phyloP scores from a whole-genome alignment of 129 eudicot genomes.

The Sambucus nigra region DNA sequence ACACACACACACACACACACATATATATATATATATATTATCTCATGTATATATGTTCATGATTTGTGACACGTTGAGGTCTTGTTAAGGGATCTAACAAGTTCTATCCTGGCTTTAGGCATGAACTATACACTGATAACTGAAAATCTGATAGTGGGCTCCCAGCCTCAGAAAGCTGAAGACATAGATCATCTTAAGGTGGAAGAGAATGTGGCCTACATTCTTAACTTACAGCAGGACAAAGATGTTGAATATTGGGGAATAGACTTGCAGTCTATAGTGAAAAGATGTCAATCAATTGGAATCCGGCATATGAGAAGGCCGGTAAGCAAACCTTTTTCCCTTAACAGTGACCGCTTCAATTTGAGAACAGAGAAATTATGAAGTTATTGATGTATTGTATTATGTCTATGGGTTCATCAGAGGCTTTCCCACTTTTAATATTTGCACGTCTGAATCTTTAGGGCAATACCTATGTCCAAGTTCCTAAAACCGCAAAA shows the following conservation, averaged over 20 bases:
- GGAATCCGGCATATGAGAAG: conserved; percentile 84
- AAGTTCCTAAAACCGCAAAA: no score
- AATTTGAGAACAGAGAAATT: no score
- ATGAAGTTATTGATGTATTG: no score
- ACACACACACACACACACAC: no score
- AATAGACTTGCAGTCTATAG: conserved; percentile 53
- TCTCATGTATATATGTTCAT: no score
- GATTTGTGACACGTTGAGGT: background rate
- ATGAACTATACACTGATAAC: conserved; percentile 84
- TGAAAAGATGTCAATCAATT: conserved; percentile 46
- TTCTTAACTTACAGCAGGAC: conserved; percentile 94
- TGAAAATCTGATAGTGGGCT: conserved; percentile 76
- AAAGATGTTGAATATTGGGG: conserved; percentile 81
- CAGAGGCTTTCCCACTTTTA: no score
- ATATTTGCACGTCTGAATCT: no score
- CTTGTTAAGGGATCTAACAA: conserved; percentile 6
- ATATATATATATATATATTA: no score
- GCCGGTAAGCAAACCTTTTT: conserved; percentile 60
- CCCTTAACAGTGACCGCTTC: background rate
- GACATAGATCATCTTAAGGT: conserved; percentile 80
- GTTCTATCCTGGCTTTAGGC: conserved; percentile 34
- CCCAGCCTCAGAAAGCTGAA: conserved; percentile 91
- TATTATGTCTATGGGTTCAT: no score
- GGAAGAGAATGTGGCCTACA: conserved; percentile 72
- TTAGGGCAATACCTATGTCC: no score